These are phyloP conservation scores for Leishmania mexicana DNA, from an alignment of 208 protist genomes.

Conservation along the genomic window DNA sequence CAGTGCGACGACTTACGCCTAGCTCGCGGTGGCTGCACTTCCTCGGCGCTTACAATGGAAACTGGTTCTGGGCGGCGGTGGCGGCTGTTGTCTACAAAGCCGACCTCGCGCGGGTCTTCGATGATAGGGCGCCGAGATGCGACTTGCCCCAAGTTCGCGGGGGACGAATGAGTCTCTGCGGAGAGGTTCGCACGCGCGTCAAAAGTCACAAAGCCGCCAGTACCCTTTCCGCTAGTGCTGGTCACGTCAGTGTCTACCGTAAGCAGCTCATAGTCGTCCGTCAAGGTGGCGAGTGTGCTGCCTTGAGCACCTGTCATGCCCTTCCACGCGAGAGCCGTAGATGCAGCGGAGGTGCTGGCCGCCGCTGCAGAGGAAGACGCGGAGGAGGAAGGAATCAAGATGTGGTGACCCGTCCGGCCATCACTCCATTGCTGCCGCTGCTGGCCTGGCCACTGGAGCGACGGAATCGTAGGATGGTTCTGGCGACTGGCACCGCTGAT, in stretches of 20 bases:
- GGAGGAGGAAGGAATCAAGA: neutral
- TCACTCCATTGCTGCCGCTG: neutral
- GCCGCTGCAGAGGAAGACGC: neutral
- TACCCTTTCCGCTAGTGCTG: neutral
- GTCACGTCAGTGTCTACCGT: neutral
- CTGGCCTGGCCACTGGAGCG: neutral
- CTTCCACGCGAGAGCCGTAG: neutral
- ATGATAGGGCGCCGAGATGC: neutral
- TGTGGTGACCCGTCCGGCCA: neutral
- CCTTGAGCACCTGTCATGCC: neutral
- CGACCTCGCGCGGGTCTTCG: neutral
- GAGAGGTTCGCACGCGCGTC: neutral
- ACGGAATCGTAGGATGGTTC: neutral
- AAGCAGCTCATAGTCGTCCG: neutral
- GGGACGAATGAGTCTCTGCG: neutral
- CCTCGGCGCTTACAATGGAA: neutral
- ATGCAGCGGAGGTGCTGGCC: neutral
- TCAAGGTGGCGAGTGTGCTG: neutral
- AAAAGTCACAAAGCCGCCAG: neutral
- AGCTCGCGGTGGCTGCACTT: neutral
- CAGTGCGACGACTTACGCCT: neutral
- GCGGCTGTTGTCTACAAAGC: neutral
- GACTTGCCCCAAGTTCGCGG: neutral
- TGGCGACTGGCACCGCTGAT: neutral
- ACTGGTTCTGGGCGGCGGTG: no score